Evolutionary conservation across 306 rosid species (phyloP), one percentile per base, ranked within the genome.

Genomic region (Mimosa pudica): DNA sequence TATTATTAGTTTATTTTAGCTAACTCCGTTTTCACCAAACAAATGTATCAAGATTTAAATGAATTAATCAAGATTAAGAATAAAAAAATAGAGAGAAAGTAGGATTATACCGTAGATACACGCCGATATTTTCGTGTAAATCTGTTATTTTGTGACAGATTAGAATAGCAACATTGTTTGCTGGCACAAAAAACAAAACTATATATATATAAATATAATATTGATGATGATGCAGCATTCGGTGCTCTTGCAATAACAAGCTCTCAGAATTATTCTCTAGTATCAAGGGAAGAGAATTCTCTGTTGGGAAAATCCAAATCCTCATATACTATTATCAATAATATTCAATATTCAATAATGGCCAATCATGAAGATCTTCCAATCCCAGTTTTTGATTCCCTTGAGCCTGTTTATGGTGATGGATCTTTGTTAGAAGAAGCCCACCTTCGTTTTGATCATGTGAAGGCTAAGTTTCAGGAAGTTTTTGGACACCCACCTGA

Each of bases 341-440:
- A 24, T 24, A 24, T 24, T 24, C 30, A 24, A 24, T 24, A 24
- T 24, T 24, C 30, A 24, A 24, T 24, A 24, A 24, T 93, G 98
- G 88, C 88, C 81, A 89, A 87, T 20, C 87, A 93, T 86, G 99
- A 93, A 55, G 98, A 93, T 11, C 96, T 95, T 51, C 97, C 98
- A 51, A 79, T 95, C 75, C 99, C 98, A 6, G 77, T 88, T 60
- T 89, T 76, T 88, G 62, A 89, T n/a, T 70, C 81, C 24, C 85
- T 93, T 20, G 91, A 83, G 3, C 76, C 89, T 11, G 96, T 95
- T 0, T 95, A 95, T 6, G 98, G 96, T 67, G 85, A 77, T 2
- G 92, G 89, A 24, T 91, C 97, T n/a, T 85, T 83, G 7, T 91
- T 87, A 45, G 99, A 91, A 77, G 98, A 95, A 76, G 98, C 98